Conservation (phyloP, 495 filamentous ascomycete species). For the Amorphotheca resinae region DNA sequence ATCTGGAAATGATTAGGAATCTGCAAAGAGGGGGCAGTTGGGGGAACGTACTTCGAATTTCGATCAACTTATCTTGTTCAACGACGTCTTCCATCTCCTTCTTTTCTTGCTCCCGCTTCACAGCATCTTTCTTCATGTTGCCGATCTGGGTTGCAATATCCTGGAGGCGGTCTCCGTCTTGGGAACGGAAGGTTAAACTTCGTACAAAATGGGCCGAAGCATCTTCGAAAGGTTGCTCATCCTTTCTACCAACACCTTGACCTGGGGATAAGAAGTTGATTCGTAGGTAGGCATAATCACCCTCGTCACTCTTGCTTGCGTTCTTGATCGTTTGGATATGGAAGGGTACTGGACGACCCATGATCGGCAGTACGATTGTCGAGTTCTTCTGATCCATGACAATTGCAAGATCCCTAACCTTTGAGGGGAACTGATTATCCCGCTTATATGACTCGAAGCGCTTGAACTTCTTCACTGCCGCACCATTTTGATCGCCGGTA, state of each 20-base stretch:
- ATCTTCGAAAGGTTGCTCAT: constrained; percentile 98
- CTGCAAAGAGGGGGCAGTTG: not conserved
- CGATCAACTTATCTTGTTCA: constrained; percentile 91
- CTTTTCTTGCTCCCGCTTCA: constrained; percentile 91
- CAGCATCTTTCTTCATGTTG: constrained; percentile 81
- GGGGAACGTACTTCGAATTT: constrained; percentile 61
- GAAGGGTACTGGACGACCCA: constrained; percentile 95
- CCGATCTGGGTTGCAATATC: constrained; percentile 83
- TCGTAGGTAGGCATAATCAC: constrained; percentile 81
- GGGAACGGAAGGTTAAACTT: constrained; percentile 86
- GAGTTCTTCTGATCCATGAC: constrained; percentile 82
- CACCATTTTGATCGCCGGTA: constrained; percentile 76
- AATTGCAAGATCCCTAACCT: constrained; percentile 72
- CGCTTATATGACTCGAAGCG: constrained; percentile 98
- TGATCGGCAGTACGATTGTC: constrained; percentile 87
- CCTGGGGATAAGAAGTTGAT: constrained; percentile 97
- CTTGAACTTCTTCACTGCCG: constrained; percentile 91
- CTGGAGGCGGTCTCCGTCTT: constrained; percentile 73
- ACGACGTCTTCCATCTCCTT: constrained; percentile 99
- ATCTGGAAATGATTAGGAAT: constrained; percentile 41
- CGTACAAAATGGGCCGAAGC: constrained; percentile 88
- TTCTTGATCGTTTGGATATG: constrained; percentile 99
- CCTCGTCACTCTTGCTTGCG: constrained; percentile 87
- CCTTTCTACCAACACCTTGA: constrained; percentile 94
- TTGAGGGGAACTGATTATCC: constrained; percentile 81